These are phyloP conservation scores for Balamuthia mandrillaris DNA, from an alignment of 208 protist species.

Conservation along the genomic window DNA sequence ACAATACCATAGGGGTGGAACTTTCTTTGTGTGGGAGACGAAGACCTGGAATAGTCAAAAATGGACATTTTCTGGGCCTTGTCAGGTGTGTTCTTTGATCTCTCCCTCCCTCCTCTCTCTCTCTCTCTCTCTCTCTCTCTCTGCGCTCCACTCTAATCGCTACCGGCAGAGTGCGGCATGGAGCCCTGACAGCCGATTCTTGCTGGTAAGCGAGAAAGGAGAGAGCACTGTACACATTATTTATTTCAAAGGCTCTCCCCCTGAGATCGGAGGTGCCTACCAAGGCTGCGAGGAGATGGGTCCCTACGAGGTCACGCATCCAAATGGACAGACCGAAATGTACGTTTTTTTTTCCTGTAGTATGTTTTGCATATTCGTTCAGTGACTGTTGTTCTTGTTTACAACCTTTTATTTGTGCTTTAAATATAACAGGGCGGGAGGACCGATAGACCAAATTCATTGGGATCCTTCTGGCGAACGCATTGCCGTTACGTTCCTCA, in stretches of 20 bases:
- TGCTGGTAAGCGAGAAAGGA: not conserved
- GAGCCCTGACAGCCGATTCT: not conserved
- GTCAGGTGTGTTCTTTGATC: not conserved
- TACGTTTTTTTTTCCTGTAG: no score
- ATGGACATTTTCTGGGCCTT: not conserved
- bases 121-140: not conserved
- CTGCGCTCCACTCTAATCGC: not conserved
- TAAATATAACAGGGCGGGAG: not conserved
- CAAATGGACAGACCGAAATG: no score
- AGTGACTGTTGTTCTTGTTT: no score
- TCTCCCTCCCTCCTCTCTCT: not conserved
- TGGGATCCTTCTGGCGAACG: slow-evolving; percentile 4
- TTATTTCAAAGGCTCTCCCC: not conserved
- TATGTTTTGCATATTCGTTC: no score
- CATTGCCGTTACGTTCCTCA: not conserved
- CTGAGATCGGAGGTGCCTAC: not conserved
- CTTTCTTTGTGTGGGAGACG: not conserved
- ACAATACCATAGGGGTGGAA: not conserved
- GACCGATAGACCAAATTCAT: not conserved
- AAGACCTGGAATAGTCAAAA: not conserved
- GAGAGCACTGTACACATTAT: not conserved
- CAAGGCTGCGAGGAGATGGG: not conserved
- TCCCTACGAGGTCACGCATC: not conserved
- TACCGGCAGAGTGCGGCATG: not conserved
- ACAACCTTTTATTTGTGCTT: no score